These are phyloP conservation scores for Blastobotrys chiropterorum DNA, from an alignment of 805 yeast genomes.

Conservation along the genomic window DNA sequence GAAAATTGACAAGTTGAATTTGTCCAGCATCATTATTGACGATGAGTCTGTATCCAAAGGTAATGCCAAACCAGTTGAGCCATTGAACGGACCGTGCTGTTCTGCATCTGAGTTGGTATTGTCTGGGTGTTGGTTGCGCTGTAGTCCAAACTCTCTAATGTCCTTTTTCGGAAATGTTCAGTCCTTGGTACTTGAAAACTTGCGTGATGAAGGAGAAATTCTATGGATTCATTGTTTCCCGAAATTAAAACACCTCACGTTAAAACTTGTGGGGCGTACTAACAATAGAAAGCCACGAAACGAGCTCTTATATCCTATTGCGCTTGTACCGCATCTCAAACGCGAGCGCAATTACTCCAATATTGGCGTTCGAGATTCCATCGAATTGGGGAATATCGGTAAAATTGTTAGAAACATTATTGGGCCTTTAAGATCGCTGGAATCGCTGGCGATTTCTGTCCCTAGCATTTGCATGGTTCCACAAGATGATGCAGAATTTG, in stretches of 20 bases:
- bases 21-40: background rate
- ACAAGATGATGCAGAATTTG: background rate
- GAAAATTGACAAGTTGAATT: background rate
- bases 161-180: background rate
- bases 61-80: background rate
- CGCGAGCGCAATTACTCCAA: background rate
- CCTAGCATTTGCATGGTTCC: slow-evolving; percentile 3
- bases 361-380: background rate
- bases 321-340: background rate
- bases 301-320: background rate
- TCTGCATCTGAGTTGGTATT: background rate
- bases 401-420: background rate
- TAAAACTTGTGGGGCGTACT: slow-evolving; percentile 2
- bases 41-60: slow-evolving; percentile 1
- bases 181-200: slow-evolving; percentile 1
- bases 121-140: slow-evolving; percentile 4
- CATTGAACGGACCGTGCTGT: background rate
- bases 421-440: background rate
- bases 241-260: background rate
- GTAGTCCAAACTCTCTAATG: background rate
- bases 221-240: background rate
- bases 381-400: background rate
- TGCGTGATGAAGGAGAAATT: background rate
- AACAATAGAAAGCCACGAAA: background rate
- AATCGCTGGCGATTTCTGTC: background rate